Base-by-base conservation (phyloP, 768 basidiomycete genomes). In the Tylopilus plumbeoviolaceoides region DNA sequence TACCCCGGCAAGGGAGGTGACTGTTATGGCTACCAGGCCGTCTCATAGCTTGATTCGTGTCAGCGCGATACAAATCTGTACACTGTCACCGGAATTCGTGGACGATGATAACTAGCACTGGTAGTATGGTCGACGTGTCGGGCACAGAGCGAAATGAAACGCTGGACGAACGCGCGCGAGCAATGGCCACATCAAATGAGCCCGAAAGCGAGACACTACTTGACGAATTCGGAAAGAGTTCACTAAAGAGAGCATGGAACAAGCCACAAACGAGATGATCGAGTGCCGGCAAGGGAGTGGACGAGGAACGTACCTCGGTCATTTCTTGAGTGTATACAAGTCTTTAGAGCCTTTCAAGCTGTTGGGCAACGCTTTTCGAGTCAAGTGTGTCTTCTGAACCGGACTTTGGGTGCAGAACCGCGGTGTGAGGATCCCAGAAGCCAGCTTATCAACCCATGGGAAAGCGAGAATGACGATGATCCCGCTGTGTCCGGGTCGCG, bases 101-200 rank as follows among this genome's bases (percentile, higher is more conserved):
- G 53, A 83, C 80, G 71, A 82, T 77, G 30, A 83, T 83, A 10
- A 82, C 82, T n/a, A n/a, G n/a, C n/a, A n/a, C n/a, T n/a, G n/a
- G n/a, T 83, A 20, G 23, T 9, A 12, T 5, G 4, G 5, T 25
- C 47, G 12, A 33, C 44, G 12, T n/a, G 35, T 60, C 42, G 64
- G 55, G 17, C 4, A 20, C 17, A 10, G 14, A 10, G 46, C 40
- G 15, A 5, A 20, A 0, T 33, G 8, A 11, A 27, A 41, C 15
- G 18, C 23, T 30, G 9, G 25, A 62, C 69, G 17, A 53, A 81
- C 80, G 56, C 17, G 53, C 11, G 11, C 12, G 25, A 28, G 27
- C 27, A 8, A 28, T 28, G 27, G n/a, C n/a, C n/a, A 23, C 23
- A 23, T 5, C 23, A 23, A 23, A 23, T 50, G 44, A 61, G 21